These are phyloP conservation scores for Solanum lignicaule DNA, from an alignment of 257 asterid genomes.

Conservation along the genomic window DNA sequence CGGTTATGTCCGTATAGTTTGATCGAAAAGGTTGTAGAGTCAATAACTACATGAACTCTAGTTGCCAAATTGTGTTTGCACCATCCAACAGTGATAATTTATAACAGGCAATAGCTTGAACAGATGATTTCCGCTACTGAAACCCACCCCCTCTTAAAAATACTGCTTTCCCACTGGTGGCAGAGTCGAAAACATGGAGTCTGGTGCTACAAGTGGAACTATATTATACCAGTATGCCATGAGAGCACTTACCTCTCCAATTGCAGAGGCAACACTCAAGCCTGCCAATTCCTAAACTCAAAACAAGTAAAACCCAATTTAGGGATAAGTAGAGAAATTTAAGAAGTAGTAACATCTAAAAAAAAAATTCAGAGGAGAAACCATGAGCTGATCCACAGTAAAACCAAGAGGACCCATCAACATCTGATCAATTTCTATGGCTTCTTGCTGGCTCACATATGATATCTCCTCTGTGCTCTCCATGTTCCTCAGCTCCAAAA, in stretches of 20 bases:
- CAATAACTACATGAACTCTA: not conserved
- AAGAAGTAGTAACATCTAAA: not conserved
- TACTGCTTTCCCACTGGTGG: not conserved
- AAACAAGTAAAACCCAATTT: not conserved
- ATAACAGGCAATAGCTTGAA: not conserved
- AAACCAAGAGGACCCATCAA: constrained; percentile 74
- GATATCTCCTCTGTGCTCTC: constrained; percentile 31
- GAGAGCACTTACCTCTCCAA: constrained; percentile 17
- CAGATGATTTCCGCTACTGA: not conserved
- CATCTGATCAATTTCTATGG: constrained; percentile 58
- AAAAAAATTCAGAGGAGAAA: not conserved
- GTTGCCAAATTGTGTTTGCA: not conserved
- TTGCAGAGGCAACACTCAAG: constrained; percentile 22
- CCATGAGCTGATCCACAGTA: constrained; percentile 74
- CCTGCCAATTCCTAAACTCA: constrained; percentile 22
- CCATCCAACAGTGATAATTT: not conserved
- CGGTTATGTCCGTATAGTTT: not conserved
- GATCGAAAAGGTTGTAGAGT: not conserved
- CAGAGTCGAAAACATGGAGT: not conserved
- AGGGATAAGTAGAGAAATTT: not conserved
- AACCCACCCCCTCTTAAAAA: not conserved
- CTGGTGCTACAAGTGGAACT: not conserved
- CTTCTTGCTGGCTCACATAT: constrained; percentile 58
- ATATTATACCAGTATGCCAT: not conserved
- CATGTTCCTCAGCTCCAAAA: constrained; percentile 2